These are phyloP conservation scores for Neurospora sp. DNA, from an alignment of 495 filamentous ascomycete species.

Conservation along the genomic window DNA sequence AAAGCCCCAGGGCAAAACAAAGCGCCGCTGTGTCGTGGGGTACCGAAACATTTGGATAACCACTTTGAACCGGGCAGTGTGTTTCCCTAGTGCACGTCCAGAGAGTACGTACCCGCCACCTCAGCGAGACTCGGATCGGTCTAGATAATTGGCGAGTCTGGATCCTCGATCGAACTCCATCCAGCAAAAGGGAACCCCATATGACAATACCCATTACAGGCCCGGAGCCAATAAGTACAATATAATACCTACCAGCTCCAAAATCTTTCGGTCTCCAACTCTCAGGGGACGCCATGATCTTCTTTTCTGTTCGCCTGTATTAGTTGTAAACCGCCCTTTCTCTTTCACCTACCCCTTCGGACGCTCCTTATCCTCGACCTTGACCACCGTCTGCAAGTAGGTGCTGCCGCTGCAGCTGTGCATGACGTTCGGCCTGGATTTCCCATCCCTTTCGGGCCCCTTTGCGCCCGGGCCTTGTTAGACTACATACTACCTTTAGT, in stretches of 20 bases:
- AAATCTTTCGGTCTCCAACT: slow-evolving; percentile 3
- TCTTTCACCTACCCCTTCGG: neutral
- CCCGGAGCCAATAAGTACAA: neutral
- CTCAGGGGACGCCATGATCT: slow-evolving; percentile 3
- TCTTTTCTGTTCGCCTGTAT: slow-evolving; percentile 9
- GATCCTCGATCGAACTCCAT: neutral
- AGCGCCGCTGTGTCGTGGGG: neutral
- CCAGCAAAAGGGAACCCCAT: neutral
- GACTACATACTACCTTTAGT: neutral
- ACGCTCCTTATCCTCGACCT: neutral
- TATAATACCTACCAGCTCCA: neutral
- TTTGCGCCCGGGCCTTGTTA: slow-evolving; percentile 11
- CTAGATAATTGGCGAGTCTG: neutral
- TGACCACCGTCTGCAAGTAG: neutral
- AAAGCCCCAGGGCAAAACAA: neutral
- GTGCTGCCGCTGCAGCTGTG: slow-evolving; percentile 2
- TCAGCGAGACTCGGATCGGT: neutral
- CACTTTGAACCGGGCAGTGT: neutral
- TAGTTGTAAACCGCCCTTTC: slow-evolving; percentile 2
- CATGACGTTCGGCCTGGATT: slow-evolving; percentile 14
- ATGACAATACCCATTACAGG: neutral
- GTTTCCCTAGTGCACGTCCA: neutral
- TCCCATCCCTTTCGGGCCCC: slow-evolving; percentile 15
- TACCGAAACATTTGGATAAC: neutral
- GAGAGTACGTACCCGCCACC: neutral